Evolutionary conservation across 495 filamentous ascomycete genomes (phyloP).

Genomic region (Chaetomidium leptoderma): DNA sequence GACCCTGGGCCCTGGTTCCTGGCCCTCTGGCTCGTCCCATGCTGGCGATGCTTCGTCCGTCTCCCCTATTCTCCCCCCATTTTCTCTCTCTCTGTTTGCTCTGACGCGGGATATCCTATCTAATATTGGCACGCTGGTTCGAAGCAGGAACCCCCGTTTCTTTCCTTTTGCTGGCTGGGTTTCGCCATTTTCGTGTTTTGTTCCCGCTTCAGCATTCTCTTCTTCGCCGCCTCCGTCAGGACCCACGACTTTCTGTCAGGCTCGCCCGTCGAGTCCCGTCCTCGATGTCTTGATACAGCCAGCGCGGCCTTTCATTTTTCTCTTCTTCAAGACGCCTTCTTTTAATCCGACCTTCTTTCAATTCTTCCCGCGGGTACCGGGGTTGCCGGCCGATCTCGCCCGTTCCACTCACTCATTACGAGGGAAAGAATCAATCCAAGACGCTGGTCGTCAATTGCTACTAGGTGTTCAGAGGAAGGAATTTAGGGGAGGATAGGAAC

Average conservation of each 20-base stretch:
- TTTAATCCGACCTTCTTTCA: slow-evolving; percentile 21
- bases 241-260: background rate
- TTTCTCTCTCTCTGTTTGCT: slow-evolving; percentile 2
- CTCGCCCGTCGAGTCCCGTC: background rate
- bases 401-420: slow-evolving; percentile 16
- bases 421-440: slow-evolving; percentile 22
- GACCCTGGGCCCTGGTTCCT: background rate
- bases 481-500: slow-evolving; percentile 11
- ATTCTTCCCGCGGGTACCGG: slow-evolving; percentile 22
- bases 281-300: slow-evolving; percentile 19
- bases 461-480: background rate
- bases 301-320: slow-evolving; percentile 24
- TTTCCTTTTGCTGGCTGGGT: slow-evolving; percentile 8
- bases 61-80: slow-evolving; percentile 5
- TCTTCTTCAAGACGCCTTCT: slow-evolving; percentile 14
- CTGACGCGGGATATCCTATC: slow-evolving; percentile 13
- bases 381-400: slow-evolving; percentile 37
- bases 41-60: background rate
- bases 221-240: slow-evolving; percentile 5
- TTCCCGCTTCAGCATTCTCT: slow-evolving; percentile 3
- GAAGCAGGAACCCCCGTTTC: slow-evolving; percentile 16
- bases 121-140: slow-evolving; percentile 11
- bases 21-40: slow-evolving; percentile 4
- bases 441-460: slow-evolving; percentile 46
- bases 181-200: slow-evolving; percentile 16